Evolutionary conservation across 108 stramenopile species (phyloP).

Genomic region (Cyclotella distinguenda): DNA sequence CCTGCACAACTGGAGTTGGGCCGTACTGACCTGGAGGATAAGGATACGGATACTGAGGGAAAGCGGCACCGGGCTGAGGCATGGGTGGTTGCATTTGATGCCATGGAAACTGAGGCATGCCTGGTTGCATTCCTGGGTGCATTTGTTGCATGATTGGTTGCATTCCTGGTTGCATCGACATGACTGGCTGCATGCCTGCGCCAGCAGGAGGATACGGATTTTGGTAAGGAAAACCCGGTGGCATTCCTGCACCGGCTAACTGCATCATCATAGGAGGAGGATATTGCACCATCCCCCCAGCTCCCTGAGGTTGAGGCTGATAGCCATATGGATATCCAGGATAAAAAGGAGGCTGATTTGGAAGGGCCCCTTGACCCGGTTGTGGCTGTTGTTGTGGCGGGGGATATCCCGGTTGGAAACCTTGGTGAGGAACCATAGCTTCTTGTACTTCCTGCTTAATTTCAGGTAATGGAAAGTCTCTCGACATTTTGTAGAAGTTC

Average conservation of each 20-base stretch:
- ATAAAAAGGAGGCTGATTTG: too few relatives aligned
- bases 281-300: too few relatives aligned
- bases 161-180: not conserved
- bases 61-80: not conserved
- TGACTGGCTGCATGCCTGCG: too few relatives aligned
- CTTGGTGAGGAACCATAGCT: not conserved
- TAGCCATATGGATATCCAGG: too few relatives aligned
- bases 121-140: not conserved
- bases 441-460: not conserved
- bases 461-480: slow-evolving; percentile 9
- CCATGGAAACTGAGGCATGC: not conserved
- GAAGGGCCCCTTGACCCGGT: too few relatives aligned
- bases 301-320: too few relatives aligned
- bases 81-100: not conserved
- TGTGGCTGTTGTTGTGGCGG: not conserved
- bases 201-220: not conserved
- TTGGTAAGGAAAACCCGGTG: not conserved
- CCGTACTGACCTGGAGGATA: not conserved
- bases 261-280: too few relatives aligned
- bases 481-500: slow-evolving; percentile 13
- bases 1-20: not conserved
- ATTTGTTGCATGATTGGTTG: not conserved
- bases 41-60: not conserved
- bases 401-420: not conserved
- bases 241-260: not conserved